Conservation (phyloP, 2,329 filamentous ascomycete genomes). For the Leptographium radiaticola region DNA sequence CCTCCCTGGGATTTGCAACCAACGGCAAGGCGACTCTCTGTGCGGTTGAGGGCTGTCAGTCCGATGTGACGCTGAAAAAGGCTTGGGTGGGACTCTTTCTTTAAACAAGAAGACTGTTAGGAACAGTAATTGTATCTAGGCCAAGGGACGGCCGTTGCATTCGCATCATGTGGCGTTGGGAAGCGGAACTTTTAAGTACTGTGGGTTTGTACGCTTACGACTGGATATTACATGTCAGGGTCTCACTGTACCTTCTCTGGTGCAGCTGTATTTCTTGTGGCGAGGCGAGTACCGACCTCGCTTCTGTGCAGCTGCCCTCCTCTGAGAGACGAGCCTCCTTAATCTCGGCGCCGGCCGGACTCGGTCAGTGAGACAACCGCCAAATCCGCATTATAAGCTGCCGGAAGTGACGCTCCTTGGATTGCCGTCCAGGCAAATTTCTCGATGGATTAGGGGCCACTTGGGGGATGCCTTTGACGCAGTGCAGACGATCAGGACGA, state of each 20-base stretch:
- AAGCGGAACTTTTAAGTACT: not conserved
- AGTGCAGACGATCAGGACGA: not conserved
- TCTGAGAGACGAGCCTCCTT: not conserved
- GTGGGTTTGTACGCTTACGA: not conserved
- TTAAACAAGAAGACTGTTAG: conserved; percentile 16
- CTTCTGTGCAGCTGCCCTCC: not conserved
- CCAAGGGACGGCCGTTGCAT: not conserved
- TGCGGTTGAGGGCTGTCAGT: conserved; percentile 42
- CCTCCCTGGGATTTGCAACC: conserved; percentile 23
- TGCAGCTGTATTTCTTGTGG: too few species aligned
- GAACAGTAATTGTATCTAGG: not conserved
- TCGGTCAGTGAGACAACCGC: not conserved
- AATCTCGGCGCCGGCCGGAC: not conserved
- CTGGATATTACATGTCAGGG: not conserved
- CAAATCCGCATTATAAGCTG: too few species aligned
- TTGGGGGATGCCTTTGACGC: not conserved
- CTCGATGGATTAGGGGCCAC: not conserved
- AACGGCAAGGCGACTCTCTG: conserved; percentile 29
- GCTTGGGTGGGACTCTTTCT: conserved; percentile 51
- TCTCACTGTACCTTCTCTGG: too few species aligned
- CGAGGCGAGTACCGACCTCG: too few species aligned
- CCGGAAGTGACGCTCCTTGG: not conserved
- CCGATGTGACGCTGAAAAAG: conserved; percentile 38
- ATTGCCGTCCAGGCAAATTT: not conserved
- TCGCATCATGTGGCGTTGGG: not conserved